Evolutionary conservation across 2,329 filamentous ascomycete genomes (phyloP).

Genomic region (Fusarium sp.): DNA sequence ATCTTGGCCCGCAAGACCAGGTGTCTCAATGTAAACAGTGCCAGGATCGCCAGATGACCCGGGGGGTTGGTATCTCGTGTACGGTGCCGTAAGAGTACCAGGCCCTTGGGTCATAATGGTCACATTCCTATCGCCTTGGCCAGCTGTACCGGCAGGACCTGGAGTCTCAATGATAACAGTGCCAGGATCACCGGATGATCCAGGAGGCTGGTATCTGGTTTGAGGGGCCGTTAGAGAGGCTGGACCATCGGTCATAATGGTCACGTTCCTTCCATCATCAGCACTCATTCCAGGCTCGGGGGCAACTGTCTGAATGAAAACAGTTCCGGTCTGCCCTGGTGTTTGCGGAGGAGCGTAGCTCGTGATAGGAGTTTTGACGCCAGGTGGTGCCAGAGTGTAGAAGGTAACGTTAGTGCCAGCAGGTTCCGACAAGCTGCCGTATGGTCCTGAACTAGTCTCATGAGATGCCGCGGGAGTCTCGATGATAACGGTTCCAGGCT

Average conservation of each 20-base stretch:
- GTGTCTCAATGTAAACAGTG: not conserved
- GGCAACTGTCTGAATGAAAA: constrained; percentile 25
- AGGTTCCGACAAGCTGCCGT: constrained; percentile 1
- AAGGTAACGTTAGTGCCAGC: constrained; percentile 21
- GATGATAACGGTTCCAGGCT: constrained; percentile 29
- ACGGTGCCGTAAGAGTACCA: not conserved
- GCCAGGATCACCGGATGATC: not conserved
- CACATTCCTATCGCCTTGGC: not conserved
- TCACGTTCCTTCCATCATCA: constrained; percentile 14
- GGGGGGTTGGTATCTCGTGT: not conserved
- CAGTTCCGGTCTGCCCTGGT: constrained; percentile 21
- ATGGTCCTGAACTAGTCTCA: not conserved
- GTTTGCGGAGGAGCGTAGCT: constrained; percentile 27
- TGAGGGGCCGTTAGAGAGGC: constrained; percentile 14
- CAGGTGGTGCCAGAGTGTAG: constrained; percentile 22
- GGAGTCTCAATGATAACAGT: not conserved
- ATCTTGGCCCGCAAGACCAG: not conserved
- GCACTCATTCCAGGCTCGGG: not conserved
- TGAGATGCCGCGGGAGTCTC: constrained; percentile 21
- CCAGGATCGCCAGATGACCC: not conserved
- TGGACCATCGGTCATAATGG: constrained; percentile 19
- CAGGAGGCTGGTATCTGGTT: constrained; percentile 22
- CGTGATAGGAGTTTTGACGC: constrained; percentile 11
- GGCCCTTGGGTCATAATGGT: not conserved
- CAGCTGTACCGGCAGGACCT: not conserved